Conservation (phyloP, 345 rosid genomes). For the Rhodamnia rubescens region DNA sequence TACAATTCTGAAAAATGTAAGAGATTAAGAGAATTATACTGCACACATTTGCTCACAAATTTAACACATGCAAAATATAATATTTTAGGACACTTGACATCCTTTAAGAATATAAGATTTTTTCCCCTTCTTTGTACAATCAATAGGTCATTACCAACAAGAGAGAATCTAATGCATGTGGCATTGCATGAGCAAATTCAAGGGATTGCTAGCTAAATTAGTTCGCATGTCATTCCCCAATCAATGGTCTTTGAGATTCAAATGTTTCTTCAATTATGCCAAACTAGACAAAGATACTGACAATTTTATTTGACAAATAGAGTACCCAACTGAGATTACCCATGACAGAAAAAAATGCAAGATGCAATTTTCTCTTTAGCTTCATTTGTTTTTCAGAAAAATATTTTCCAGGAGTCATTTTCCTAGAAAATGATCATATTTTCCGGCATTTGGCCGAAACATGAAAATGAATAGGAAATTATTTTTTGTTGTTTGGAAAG, state of each 20-base stretch:
- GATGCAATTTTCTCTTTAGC: too few species aligned
- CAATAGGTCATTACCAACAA: background rate
- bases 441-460: too few species aligned
- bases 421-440: too few species aligned
- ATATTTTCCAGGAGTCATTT: too few species aligned
- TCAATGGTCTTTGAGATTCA: too few species aligned
- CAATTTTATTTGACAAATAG: too few species aligned
- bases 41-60: background rate
- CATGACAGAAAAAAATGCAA: background rate
- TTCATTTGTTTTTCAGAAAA: too few species aligned
- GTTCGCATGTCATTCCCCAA: too few species aligned
- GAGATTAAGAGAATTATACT: background rate
- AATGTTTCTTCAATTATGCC: background rate
- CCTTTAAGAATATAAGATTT: background rate
- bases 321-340: background rate
- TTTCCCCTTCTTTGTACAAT: background rate
- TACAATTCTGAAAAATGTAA: background rate
- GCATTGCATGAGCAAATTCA: background rate
- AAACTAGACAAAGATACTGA: background rate
- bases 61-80: background rate
- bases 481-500: too few species aligned
- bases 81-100: background rate
- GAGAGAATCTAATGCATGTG: background rate
- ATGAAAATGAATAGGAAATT: too few species aligned
- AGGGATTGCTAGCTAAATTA: too few species aligned